phyloP scores from a whole-genome alignment of 176 grass and related monocot genomes.

The Ananas comosus region DNA sequence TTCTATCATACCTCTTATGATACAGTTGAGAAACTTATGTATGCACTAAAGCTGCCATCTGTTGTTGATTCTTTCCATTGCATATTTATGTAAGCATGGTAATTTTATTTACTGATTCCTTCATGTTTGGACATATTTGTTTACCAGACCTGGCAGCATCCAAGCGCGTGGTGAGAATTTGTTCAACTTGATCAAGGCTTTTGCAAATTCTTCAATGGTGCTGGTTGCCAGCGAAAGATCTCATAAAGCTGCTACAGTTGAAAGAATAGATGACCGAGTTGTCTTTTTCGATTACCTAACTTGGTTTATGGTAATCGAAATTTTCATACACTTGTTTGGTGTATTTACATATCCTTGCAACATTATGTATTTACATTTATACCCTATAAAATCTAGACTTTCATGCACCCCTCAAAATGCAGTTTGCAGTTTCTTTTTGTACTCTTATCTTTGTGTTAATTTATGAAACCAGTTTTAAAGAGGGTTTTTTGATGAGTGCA shows the following conservation, averaged over 20 bases:
- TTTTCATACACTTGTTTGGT: constrained; percentile 13
- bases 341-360: no score
- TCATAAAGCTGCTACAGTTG: constrained; percentile 25
- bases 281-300: constrained; percentile 96
- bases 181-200: constrained; percentile 65
- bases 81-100: background rate
- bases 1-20: constrained; percentile 97
- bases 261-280: constrained; percentile 35
- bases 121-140: constrained; percentile 19
- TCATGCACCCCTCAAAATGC: no score
- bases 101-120: background rate
- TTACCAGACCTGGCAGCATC: constrained; percentile 86
- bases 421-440: no score
- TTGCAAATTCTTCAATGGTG: constrained; percentile 68
- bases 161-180: constrained; percentile 98
- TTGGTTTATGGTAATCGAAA: constrained; percentile 78
- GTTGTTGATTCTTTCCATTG: background rate
- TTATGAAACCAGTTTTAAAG: no score
- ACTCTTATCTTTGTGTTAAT: no score
- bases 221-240: constrained; percentile 39
- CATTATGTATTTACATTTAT: no score
- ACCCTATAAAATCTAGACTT: no score
- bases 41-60: constrained; percentile 30
- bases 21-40: constrained; percentile 87
- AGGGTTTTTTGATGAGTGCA: no score